A percentile compares a stretch with the other conserved stretches of the same genome.
Conservation (phyloP, 768 basidiomycete genomes). For the Guyanaporus albipodus region DNA sequence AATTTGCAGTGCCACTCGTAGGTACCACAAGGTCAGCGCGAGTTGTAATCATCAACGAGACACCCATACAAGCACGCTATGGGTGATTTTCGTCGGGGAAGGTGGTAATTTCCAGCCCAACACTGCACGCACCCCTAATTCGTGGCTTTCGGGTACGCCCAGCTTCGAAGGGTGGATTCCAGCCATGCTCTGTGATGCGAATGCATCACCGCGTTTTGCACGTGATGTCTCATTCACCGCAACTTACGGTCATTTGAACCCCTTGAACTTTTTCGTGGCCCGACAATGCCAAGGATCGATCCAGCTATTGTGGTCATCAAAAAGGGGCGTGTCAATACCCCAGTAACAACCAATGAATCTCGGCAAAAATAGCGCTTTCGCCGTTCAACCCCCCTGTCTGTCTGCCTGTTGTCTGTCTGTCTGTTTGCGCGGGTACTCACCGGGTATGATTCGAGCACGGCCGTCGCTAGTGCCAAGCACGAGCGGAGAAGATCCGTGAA, state of each 20-base stretch:
- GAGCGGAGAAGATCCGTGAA: background rate
- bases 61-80: background rate
- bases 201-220: background rate
- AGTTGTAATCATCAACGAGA: slow-evolving; percentile 2
- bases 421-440: background rate
- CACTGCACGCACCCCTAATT: background rate
- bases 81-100: background rate
- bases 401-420: too few species aligned
- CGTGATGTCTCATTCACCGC: background rate
- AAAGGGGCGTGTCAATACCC: background rate
- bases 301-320: background rate
- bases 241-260: background rate
- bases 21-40: slow-evolving; percentile 17
- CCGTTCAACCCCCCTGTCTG: background rate
- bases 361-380: slow-evolving; percentile 1
- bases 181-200: background rate
- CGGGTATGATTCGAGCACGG: background rate
- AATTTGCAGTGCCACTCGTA: background rate
- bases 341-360: background rate
- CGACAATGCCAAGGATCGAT: background rate
- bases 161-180: background rate
- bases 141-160: background rate
- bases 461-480: background rate
- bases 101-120: background rate
- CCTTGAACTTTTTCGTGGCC: too few species aligned